Percentiles rank a stretch among this genome's conserved stretches.
phyloP scores from a whole-genome alignment of 306 rosid species.

The Trifolium subterraneum region DNA sequence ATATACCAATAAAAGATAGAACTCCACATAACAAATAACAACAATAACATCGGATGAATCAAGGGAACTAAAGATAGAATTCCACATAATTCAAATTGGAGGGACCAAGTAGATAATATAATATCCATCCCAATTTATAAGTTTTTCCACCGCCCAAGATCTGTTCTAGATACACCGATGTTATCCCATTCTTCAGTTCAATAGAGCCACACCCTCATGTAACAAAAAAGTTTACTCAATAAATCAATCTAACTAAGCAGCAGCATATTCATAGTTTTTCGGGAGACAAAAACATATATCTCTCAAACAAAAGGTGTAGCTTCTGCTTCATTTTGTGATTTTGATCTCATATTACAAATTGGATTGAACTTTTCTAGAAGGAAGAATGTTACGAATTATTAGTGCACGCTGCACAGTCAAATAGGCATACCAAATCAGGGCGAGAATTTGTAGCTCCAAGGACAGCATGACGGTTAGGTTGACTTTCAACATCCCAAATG shows the following conservation, averaged over 20 bases:
- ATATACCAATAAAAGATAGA: constrained; percentile 12
- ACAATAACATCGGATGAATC: background rate
- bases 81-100: constrained; percentile 22
- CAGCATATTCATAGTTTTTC: constrained; percentile 14
- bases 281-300: constrained; percentile 1
- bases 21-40: constrained; percentile 15
- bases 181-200: constrained; percentile 18
- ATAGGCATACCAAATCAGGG: constrained; percentile 84
- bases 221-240: background rate
- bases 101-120: constrained; percentile 11
- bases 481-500: constrained; percentile 97
- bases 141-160: background rate
- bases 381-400: background rate
- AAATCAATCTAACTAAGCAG: constrained; percentile 3
- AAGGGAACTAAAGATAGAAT: background rate
- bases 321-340: constrained; percentile 27
- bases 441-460: constrained; percentile 94
- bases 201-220: constrained; percentile 4
- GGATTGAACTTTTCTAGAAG: background rate
- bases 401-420: background rate
- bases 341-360: constrained; percentile 16
- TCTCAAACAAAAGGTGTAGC: background rate
- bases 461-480: constrained; percentile 97
- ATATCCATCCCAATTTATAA: constrained; percentile 6
- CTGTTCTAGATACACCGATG: constrained; percentile 9